A percentile compares a stretch with the other conserved stretches of the same genome.
Conservation (phyloP, 2,329 filamentous ascomycete species). For the Monosporascus sp. region DNA sequence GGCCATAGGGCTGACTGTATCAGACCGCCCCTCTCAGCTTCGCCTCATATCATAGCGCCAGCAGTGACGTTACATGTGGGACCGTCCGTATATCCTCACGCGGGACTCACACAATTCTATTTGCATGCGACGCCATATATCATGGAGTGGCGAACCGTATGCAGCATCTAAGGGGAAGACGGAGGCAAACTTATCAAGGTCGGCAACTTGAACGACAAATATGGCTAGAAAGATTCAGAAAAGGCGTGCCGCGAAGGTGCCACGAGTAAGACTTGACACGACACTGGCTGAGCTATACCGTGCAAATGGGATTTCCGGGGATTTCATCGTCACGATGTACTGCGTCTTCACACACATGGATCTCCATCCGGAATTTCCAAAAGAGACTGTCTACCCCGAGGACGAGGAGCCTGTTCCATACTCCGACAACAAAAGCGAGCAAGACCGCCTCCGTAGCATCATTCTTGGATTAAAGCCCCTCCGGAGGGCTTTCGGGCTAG, state of each 20-base stretch:
- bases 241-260: background rate
- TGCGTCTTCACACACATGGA: conserved; percentile 19
- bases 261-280: conserved; percentile 10
- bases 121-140: background rate
- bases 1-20: background rate
- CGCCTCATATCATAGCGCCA: background rate
- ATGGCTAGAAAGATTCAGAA: background rate
- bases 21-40: background rate
- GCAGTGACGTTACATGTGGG: background rate
- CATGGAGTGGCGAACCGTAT: background rate
- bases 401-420: conserved; percentile 19
- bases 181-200: background rate
- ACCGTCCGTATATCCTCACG: background rate
- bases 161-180: background rate
- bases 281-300: conserved; percentile 17
- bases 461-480: conserved; percentile 19
- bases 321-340: conserved; percentile 18
- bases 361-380: conserved; percentile 15
- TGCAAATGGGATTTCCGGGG: conserved; percentile 12
- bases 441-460: conserved; percentile 11
- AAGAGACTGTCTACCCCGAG: conserved; percentile 15
- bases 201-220: background rate
- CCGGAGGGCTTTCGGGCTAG: conserved; percentile 16
- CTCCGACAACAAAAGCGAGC: conserved; percentile 8
- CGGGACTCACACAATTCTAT: background rate